Evolutionary conservation across 805 yeast species (phyloP), one percentile per base, ranked within the genome.

Genomic region (Cyberlindnera galapagoensis): DNA sequence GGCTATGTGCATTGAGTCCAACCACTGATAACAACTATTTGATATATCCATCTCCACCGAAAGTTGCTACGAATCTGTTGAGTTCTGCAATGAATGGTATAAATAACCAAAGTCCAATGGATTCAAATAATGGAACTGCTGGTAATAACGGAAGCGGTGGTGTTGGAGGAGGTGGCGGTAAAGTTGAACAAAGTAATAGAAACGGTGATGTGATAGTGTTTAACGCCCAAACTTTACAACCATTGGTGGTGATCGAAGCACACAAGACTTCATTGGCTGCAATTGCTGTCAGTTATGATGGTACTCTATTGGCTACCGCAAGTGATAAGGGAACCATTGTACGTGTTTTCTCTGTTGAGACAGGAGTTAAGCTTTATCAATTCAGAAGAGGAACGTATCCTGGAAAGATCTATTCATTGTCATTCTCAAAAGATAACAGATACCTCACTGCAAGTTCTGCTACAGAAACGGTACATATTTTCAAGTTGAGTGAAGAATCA

Each of bases 391-490:
- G 94, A 1, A 77, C 90, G 2, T 88, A 88, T 52, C 83, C 85
- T 4, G 83, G 97, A 3, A 71, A 66, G 40, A 83, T 92, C 12
- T 76, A 74, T 46, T 80, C 94, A 9, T 63, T 92, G 42, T 67
- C 74, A 22, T 92, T 92, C 58, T 80, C 85, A 40, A 61, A 66
- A 17, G 81, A 82, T 41, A 78, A 82, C 38, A 66, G 67, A 11
- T 72, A 80, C 40, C 62, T 92, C 19, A 73, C 85, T n/a, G 95
- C 90, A 17, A 75, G 90, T 9, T 80, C 94, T 18, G 76, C 94
- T 3, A 85, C 94, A 14, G 94, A 84, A 26, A 92, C 99, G 0
- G 88, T 92, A 15, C 99, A 92, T 56, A 76, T 92, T 23, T 92
- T 90, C 65, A 70, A 87, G 36, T 57, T 88, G 33, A 82, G 65